A percentile compares a stretch with the other conserved stretches of the same genome.
Evolutionary conservation across 371 early-diverging fungal species (phyloP).

Genomic region (Lichtheimia hyalospora): DNA sequence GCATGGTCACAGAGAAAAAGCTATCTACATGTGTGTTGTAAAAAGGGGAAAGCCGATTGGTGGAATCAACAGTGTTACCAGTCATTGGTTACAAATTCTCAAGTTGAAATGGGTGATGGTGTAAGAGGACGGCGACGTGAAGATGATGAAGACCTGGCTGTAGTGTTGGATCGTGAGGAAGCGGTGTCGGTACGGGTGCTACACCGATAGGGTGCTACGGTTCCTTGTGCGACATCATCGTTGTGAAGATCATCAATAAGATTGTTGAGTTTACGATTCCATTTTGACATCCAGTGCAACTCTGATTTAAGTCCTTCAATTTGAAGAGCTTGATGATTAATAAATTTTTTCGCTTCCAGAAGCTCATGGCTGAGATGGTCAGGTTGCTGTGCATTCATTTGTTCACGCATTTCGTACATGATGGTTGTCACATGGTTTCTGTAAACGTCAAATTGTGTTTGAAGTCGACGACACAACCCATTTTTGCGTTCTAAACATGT

Average conservation of each 20-base stretch:
- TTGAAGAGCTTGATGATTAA: constrained; percentile 34
- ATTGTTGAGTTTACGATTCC: constrained; percentile 23
- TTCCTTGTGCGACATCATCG: constrained; percentile 12
- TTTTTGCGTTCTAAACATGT: constrained; percentile 4
- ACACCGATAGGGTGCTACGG: no score
- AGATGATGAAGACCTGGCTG: no score
- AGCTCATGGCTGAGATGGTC: constrained; percentile 22
- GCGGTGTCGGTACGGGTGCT: no score
- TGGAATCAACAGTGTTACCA: no score
- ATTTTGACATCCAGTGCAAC: constrained; percentile 33
- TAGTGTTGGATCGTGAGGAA: no score
- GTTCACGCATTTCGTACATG: constrained; percentile 19
- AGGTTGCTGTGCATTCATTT: constrained; percentile 17
- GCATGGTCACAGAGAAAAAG: no score
- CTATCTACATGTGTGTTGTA: no score
- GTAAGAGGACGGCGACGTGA: no score
- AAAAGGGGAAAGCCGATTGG: no score
- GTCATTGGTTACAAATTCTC: no score
- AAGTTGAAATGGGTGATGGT: no score
- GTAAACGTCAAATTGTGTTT: constrained; percentile 24
- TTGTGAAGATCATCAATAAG: constrained; percentile 14
- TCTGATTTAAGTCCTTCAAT: constrained; percentile 34
- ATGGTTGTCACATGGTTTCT: constrained; percentile 16
- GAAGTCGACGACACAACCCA: constrained; percentile 4
- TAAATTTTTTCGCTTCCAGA: constrained; percentile 38